Percentiles rank a stretch among this genome's conserved stretches.
phyloP scores from a whole-genome alignment of 139 green algal genomes.

The Closterium sp. region DNA sequence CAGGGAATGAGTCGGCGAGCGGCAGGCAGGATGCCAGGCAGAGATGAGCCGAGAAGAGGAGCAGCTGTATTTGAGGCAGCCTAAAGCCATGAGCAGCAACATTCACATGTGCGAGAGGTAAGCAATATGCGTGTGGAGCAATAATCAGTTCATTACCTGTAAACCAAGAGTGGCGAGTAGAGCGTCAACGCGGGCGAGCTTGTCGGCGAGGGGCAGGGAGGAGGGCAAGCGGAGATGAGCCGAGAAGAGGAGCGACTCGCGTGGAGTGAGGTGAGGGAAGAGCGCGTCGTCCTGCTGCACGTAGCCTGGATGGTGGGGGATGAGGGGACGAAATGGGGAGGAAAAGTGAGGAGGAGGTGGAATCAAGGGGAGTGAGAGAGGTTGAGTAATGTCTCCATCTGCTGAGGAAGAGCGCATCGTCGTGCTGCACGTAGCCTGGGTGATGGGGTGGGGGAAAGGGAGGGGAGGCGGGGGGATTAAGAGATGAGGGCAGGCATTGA shows the following conservation, averaged over 20 bases:
- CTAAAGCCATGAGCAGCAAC: background rate
- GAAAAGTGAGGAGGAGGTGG: no score
- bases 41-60: conserved; percentile 66
- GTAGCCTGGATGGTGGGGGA: conserved; percentile 43
- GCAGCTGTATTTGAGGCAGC: conserved; percentile 65
- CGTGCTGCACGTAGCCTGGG: no score
- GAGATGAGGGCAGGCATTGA: conserved; percentile 53
- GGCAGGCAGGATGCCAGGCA: conserved; percentile 50
- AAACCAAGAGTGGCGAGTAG: background rate
- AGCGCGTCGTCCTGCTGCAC: conserved; percentile 67
- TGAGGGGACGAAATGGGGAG: no score
- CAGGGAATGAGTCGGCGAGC: background rate
- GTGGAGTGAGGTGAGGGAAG: conserved; percentile 64
- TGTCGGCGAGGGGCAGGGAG: background rate
- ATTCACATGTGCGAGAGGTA: background rate
- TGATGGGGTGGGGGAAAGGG: no score
- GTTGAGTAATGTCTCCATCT: no score
- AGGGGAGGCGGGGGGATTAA: no score
- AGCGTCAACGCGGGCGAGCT: background rate
- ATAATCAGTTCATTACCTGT: no score
- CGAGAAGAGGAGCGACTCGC: conserved; percentile 73
- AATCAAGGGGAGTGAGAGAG: no score
- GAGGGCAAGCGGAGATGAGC: conserved; percentile 23
- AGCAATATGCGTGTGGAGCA: no score
- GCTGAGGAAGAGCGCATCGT: no score